Base-by-base conservation (phyloP, 192 early-diverging fungal genomes). In the Radiomyces spectabilis region DNA sequence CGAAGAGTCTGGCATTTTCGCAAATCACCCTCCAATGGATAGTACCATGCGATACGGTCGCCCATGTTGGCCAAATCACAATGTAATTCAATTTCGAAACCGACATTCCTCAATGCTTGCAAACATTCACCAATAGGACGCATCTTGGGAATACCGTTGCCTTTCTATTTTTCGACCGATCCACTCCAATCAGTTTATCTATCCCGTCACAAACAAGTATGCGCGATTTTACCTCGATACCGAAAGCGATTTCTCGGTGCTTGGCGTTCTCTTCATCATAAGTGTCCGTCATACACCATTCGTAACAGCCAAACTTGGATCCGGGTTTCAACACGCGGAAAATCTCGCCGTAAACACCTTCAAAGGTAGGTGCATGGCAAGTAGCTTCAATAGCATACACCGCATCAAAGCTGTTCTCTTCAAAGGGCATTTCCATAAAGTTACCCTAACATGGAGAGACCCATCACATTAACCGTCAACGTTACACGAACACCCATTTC, bases 331-430 rank as follows among this genome's bases (percentile, higher is more conserved):
- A 63, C 10, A 92, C 88, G 41, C 92, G 80, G 81, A 85, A 96
- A 59, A 89, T 86, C 60, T 97, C 87, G 29, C 78, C 72, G 63
- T 96, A 97, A 38, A 89, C 89, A 54, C 81, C 84, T 63, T 91
- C 85, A 21, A 97, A 79, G 1, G 73, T 66, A 5, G 90, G 88
- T 0, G 93, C 85, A 67, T 97, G 95, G 71, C 86, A 88, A 10
- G 88, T 92, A 26, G 95, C 95, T 77, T 97, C 95, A 55, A 97
- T 92, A n/a, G 92, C 91, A 66, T 96, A 97, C 1, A 85, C 88
- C 41, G 90, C 90, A 66, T 97, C 95, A 51, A 88, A 92, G 24
- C 64, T 48, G 68, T 76, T 78, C 2, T 87, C 82, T 16, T 82
- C 80, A 55, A 95, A 87, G 9, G 92, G 91, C 85, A 96, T 92